phyloP scores from a whole-genome alignment of 768 basidiomycete genomes.

The Scleroderma citrinum region DNA sequence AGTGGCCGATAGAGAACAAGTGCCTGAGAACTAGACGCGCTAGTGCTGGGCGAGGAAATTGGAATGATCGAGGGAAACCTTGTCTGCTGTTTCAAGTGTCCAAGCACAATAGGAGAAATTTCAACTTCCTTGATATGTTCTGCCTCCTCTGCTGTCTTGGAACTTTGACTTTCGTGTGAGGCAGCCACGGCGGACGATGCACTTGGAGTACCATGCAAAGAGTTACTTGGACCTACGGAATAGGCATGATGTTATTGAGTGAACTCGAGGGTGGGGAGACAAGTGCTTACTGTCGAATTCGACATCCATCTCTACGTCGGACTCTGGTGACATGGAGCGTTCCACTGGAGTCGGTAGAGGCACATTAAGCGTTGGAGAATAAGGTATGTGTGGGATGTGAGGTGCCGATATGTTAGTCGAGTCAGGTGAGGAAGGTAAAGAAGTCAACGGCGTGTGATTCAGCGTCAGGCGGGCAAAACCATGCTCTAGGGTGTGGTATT shows the following conservation, averaged over 20 bases:
- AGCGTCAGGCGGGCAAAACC: conserved; percentile 51
- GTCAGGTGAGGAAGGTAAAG: conserved; percentile 4
- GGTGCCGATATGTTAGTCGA: conserved; percentile 8
- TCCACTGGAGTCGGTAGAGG: conserved; percentile 37
- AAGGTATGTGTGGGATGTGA: conserved; percentile 2
- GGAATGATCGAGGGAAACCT: conserved; percentile 19
- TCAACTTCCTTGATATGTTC: conserved; percentile 24
- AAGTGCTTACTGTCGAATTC: conserved; percentile 55
- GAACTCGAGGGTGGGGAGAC: conserved; percentile 1
- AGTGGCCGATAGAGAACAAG: conserved; percentile 51
- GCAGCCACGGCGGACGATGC: not conserved
- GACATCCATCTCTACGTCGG: conserved; percentile 62
- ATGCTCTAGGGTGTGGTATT: conserved; percentile 45
- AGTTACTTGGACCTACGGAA: not conserved
- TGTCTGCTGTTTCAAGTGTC: conserved; percentile 35
- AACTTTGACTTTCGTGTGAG: not conserved
- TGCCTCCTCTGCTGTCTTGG: conserved; percentile 21
- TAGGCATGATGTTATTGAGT: not conserved
- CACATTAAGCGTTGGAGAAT: conserved; percentile 8
- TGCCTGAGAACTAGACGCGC: conserved; percentile 32
- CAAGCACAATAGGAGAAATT: conserved; percentile 42
- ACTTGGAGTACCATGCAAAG: not conserved
- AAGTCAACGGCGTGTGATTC: conserved; percentile 2
- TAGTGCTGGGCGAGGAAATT: conserved; percentile 6
- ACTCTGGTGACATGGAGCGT: conserved; percentile 32